Base-by-base conservation (phyloP, 148 eudicot species). In the Rhododendron griersonianum region DNA sequence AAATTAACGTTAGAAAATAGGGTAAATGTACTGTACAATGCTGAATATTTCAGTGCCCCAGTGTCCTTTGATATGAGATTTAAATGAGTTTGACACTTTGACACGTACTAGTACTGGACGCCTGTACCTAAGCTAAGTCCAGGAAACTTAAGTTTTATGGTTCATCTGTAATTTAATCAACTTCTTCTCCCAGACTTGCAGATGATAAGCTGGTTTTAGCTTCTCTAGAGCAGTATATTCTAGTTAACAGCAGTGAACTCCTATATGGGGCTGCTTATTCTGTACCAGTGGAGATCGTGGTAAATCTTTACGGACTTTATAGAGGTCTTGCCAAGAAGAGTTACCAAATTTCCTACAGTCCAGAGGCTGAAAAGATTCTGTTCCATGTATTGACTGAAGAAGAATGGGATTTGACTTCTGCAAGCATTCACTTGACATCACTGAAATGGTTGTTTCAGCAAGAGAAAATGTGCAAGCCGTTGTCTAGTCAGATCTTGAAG, bases 401-500 rank as follows among this genome's bases (percentile, higher is more conserved):
- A 53, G 93, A 91, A 71, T 93, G 93, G 94, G 96, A 95, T 89
- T 84, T 94, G 80, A 88, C 91, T 51, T 90, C 92, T 77, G 88
- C 81, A 19, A 86, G 91, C 84, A 89, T 94, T 82, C 98, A 97
- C 92, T 86, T 85, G 5, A 89, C 88, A 63, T 92, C 99, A 51
- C 82, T 95, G 78, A 93, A 90, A 90, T 97, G 99, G 99, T 84
- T 97, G 86, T 97, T 97, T 89, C 98, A 94, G 90, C 96, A 97
- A 87, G 98, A 95, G 81, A 92, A 88, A 88, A 90, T 97, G 75
- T 84, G 90, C 91, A 91, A 91, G 86, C 86, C 89, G 35, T 89
- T 97, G 87, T 91, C 93, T 80, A n/a, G 67, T 85, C 95, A 93
- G 87, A 92, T 97, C 86, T 89, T 97, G 74, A 92, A 90, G 63